phyloP scores from a whole-genome alignment of 345 rosid species.

The Cardamine occulta region DNA sequence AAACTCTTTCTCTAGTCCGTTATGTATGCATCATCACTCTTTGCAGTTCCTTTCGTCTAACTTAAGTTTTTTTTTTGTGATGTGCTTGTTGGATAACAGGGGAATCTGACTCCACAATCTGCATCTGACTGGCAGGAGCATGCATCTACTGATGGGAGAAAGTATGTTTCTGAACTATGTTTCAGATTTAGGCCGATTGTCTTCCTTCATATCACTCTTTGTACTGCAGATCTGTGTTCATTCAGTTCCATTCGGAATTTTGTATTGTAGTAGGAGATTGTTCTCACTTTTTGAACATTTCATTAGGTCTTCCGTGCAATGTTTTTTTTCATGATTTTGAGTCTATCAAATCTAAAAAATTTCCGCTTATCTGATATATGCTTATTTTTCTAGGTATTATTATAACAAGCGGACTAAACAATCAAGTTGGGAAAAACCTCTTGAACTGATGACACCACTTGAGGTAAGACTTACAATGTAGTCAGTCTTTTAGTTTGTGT shows the following conservation, averaged over 20 bases:
- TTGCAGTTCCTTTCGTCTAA: neutral
- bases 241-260: constrained; percentile 10
- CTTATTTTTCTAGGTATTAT: constrained; percentile 67
- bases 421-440: constrained; percentile 98
- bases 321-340: constrained; percentile 18
- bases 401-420: constrained; percentile 91
- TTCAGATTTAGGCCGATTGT: neutral
- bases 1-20: constrained; percentile 3
- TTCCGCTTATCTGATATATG: constrained; percentile 2
- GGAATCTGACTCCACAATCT: constrained; percentile 55
- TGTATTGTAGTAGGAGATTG: constrained; percentile 3
- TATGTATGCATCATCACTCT: constrained; percentile 15
- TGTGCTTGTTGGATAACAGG: constrained; percentile 29
- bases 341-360: neutral
- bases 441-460: constrained; percentile 91
- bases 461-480: constrained; percentile 64
- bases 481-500: constrained; percentile 21
- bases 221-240: constrained; percentile 1
- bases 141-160: constrained; percentile 82
- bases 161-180: constrained; percentile 52
- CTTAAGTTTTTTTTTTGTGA: neutral
- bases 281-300: constrained; percentile 5
- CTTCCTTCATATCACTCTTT: constrained; percentile 16
- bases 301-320: neutral
- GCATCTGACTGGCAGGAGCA: constrained; percentile 97